A percentile compares a stretch with the other conserved stretches of the same genome.
These are phyloP conservation scores for Inonotus obliquus DNA, from an alignment of 1,284 basidiomycete species.

Conservation along the genomic window DNA sequence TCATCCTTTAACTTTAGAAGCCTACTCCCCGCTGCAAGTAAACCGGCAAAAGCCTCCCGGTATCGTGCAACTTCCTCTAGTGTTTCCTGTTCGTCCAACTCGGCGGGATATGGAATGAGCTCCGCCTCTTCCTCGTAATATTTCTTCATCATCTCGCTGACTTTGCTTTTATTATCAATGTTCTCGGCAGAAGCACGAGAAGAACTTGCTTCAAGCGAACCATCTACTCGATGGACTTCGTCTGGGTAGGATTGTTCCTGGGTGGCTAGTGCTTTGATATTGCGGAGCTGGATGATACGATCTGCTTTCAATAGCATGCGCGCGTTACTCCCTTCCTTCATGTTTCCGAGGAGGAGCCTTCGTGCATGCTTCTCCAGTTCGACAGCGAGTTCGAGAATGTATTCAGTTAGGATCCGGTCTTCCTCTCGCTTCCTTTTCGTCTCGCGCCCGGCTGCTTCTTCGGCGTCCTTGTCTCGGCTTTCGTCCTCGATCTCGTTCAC, in stretches of 20 bases:
- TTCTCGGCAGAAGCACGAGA: neutral
- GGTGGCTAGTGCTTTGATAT: conserved; percentile 15
- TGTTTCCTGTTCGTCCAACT: conserved; percentile 15
- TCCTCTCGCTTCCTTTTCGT: conserved; percentile 6
- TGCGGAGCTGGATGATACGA: conserved; percentile 17
- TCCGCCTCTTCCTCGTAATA: conserved; percentile 16
- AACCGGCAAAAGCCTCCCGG: conserved; percentile 18
- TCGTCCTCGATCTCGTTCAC: neutral
- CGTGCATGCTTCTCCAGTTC: conserved; percentile 19
- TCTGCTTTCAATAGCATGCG: conserved; percentile 19
- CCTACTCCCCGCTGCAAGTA: conserved; percentile 18
- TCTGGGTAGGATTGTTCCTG: conserved; percentile 2
- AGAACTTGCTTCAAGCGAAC: neutral
- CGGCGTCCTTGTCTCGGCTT: neutral
- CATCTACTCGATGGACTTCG: neutral
- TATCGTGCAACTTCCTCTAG: conserved; percentile 14
- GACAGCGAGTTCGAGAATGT: conserved; percentile 17
- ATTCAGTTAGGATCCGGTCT: conserved; percentile 16
- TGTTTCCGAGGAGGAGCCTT: conserved; percentile 12
- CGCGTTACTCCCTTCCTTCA: conserved; percentile 12
- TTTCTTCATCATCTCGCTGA: conserved; percentile 10
- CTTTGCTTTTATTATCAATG: neutral
- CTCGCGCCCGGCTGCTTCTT: neutral
- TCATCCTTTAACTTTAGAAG: conserved; percentile 16
- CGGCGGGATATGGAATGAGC: conserved; percentile 2